Base-by-base conservation (phyloP, 2,329 filamentous ascomycete species). In the Sporothrix dimorphospora region DNA sequence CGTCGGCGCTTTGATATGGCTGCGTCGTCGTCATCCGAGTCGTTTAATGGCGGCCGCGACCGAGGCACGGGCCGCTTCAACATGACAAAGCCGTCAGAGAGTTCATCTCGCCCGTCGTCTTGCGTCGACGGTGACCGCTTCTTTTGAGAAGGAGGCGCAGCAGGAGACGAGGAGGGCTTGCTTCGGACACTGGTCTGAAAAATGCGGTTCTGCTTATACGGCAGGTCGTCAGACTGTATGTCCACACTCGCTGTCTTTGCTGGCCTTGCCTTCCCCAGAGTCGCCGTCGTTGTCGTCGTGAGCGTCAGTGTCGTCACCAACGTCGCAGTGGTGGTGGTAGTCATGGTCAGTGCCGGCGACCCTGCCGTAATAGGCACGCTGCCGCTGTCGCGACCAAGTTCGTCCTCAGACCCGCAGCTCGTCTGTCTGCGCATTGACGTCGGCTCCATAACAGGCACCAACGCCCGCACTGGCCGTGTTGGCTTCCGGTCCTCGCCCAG, bases 401-500 rank as follows among this genome's bases (percentile, higher is more conserved):
- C 34, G 9, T 42, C 30, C 9, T 40, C 57, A 14, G 30, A 42
- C 4, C 9, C n/a, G 47, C 4, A 14, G n/a, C 7, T 45, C 66
- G 66, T 2, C 47, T 5, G 6, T 67, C 8, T 57, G 4, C 38
- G 61, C 16, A 40, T 16, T 19, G n/a, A 14, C 2, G 34, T 24
- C 21, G 16, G 1, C 12, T 55, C 38, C 21, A 21, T 11, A 16
- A n/a, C 57, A 5, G 19, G 4, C 5, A n/a, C 34, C 9, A 34
- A 34, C 4, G 34, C 57, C 19, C 34, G 34, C 14, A 30, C 38
- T 1, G 38, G 68, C 14, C 4, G 21, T 34, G 16, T 30, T 21
- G 69, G 42, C 27, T 9, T 16, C 9, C 42, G 30, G 34, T n/a
- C 59, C 51, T 81, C 80, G 30, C 77, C 77, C 21, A 84, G 73